Evolutionary conservation across 192 early-diverging fungal species (phyloP).

Genomic region (Entophlyctis luteolus): DNA sequence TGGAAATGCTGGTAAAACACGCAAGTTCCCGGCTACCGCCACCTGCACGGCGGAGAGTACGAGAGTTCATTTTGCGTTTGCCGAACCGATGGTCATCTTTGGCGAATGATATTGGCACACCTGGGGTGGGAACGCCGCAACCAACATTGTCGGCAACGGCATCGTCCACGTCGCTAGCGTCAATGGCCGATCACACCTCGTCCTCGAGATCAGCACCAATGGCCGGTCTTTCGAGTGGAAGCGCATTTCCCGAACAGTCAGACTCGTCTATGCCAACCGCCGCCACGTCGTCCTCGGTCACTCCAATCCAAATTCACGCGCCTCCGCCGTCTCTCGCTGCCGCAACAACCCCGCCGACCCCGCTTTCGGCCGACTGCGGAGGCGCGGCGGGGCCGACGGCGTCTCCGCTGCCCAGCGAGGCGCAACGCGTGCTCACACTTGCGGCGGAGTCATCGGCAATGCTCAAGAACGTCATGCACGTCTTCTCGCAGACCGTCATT

Average conservation of each 20-base stretch:
- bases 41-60: constrained; percentile 73
- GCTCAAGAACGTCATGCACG: constrained; percentile 57
- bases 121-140: neutral
- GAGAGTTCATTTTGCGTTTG: constrained; percentile 76
- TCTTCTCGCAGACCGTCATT: constrained; percentile 67
- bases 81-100: constrained; percentile 69
- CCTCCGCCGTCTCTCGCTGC: neutral
- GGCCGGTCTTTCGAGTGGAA: neutral
- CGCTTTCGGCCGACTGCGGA: neutral
- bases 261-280: neutral
- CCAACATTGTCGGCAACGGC: neutral
- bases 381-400: neutral
- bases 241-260: neutral
- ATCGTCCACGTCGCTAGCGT: neutral
- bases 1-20: constrained; percentile 82
- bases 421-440: constrained; percentile 61
- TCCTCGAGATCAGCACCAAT: neutral
- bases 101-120: neutral
- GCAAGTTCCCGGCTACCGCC: constrained; percentile 79
- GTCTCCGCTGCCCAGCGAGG: constrained; percentile 47
- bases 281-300: neutral
- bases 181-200: too few relatives aligned
- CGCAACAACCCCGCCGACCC: neutral
- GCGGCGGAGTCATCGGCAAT: constrained; percentile 68
- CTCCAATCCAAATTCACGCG: too few relatives aligned